Evolutionary conservation across 2,329 filamentous ascomycete species (phyloP), one percentile per base, ranked within the genome.

Genomic region (Diaporthe vaccinii): DNA sequence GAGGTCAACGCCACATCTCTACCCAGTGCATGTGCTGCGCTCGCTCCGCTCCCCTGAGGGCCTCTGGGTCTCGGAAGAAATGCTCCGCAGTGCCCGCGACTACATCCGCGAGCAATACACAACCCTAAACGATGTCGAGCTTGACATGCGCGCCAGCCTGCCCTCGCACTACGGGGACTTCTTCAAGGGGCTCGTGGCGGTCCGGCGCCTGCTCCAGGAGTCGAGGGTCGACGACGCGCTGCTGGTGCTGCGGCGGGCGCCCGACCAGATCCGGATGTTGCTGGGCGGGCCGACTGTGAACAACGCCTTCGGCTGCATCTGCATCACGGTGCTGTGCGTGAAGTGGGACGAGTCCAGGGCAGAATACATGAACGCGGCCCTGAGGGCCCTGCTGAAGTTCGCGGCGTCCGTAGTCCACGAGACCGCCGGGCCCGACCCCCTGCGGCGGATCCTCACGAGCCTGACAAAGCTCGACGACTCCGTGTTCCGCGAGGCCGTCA

Each of bases 151-250:
- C 12, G 22, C 31, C 65, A 68, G 34, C 65, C 5, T 68, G 12
- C 46, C 65, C 12, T 39, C 49, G 22, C 65, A 51, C 46, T 53
- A 36, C 8, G 65, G 65, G 14, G 65, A 68, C 46, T 49, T 39
- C 14, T 39, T 51, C 65, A 36, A 51, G 31, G 65, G 46, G 10
- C 36, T 53, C 22, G n/a, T 39, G 46, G 46, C 46, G 6, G 14
- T 53, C 12, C 65, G 65, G 14, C 46, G 65, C 7, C 65, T 68
- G 10, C 65, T 68, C 22, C 22, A 53, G 65, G 65, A 51, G 34
- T 14, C 46, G 6, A 53, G 14, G 31, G 31, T 39, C 8, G 65
- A 68, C 7, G 65, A 68, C 7, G 46, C 65, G 22, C 65, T 68
- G 46, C 46, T 68, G 46, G 65, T 53, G 14, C 22, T 68, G 22